Conservation (phyloP, 768 basidiomycete genomes). For the Lactifluus subvellereus region DNA sequence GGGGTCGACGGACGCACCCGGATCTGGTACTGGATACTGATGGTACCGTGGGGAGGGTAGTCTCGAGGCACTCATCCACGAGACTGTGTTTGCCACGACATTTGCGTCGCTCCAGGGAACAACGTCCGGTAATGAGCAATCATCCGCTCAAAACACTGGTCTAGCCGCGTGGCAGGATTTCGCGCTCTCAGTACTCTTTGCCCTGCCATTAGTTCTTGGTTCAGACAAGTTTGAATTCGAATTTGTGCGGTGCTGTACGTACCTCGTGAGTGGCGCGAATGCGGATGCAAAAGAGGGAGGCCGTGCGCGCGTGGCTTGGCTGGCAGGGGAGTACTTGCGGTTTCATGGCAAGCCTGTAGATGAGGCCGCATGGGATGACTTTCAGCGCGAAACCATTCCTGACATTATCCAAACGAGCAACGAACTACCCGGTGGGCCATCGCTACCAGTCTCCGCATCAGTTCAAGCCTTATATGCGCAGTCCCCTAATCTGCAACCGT, state of each 20-base stretch:
- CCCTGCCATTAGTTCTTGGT: slow-evolving; percentile 52
- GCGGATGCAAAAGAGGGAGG: slow-evolving; percentile 36
- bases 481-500: slow-evolving; percentile 36
- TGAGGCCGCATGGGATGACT: slow-evolving; percentile 49
- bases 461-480: slow-evolving; percentile 49
- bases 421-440: slow-evolving; percentile 25
- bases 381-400: slow-evolving; percentile 49
- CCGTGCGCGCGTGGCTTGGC: slow-evolving; percentile 51
- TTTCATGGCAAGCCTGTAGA: slow-evolving; percentile 53
- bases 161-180: slow-evolving; percentile 52
- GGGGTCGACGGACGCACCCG: slow-evolving; percentile 73
- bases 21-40: slow-evolving; percentile 46
- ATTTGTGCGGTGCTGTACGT: slow-evolving; percentile 58
- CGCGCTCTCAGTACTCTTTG: slow-evolving; percentile 54
- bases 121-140: slow-evolving; percentile 18
- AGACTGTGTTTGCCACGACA: slow-evolving; percentile 72
- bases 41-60: slow-evolving; percentile 55
- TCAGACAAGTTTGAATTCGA: slow-evolving; percentile 61
- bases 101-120: slow-evolving; percentile 32
- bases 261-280: slow-evolving; percentile 53
- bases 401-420: slow-evolving; percentile 28
- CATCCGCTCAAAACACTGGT: slow-evolving; percentile 12
- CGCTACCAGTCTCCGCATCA: slow-evolving; percentile 42
- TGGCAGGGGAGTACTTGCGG: slow-evolving; percentile 58
- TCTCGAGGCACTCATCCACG: slow-evolving; percentile 76